phyloP scores from a whole-genome alignment of 179 eudicot species.

The Silene coronaria region DNA sequence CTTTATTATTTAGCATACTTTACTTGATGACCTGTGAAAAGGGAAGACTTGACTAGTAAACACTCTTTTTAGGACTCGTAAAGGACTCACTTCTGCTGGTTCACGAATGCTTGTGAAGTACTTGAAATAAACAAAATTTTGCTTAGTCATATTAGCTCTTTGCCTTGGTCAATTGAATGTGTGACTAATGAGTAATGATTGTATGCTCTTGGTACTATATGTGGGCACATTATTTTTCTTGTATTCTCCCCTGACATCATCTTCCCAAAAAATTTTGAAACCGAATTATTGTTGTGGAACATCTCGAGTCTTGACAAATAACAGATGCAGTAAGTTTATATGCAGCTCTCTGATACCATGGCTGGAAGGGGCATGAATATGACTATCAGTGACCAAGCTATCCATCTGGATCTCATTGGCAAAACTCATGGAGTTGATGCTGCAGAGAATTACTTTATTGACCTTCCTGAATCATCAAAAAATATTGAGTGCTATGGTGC shows the following conservation, averaged over 20 bases:
- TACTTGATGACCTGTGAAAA: background rate
- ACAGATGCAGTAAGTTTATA: background rate
- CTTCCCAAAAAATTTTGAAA: background rate
- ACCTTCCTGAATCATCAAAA: slow-evolving; percentile 72
- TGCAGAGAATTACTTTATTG: slow-evolving; percentile 72
- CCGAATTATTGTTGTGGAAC: background rate
- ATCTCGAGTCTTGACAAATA: background rate
- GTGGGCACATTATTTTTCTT: background rate
- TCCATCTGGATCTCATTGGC: slow-evolving; percentile 86
- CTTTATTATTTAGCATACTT: background rate
- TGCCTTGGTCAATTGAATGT: background rate
- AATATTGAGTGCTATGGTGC: slow-evolving; percentile 70
- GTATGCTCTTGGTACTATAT: background rate
- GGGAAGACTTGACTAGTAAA: background rate
- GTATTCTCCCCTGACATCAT: background rate
- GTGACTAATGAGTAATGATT: background rate
- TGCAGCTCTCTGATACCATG: slow-evolving; percentile 85
- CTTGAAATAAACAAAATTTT: no score
- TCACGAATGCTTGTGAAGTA: no score
- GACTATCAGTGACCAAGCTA: slow-evolving; percentile 83
- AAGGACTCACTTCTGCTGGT: no score
- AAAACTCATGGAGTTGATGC: slow-evolving; percentile 65
- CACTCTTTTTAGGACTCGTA: background rate
- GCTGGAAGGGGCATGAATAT: slow-evolving; percentile 73
- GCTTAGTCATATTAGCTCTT: no score